Percentiles rank a stretch among this genome's conserved stretches.
Evolutionary conservation across 805 yeast genomes (phyloP).

Genomic region (Wickerhamomyces alni): DNA sequence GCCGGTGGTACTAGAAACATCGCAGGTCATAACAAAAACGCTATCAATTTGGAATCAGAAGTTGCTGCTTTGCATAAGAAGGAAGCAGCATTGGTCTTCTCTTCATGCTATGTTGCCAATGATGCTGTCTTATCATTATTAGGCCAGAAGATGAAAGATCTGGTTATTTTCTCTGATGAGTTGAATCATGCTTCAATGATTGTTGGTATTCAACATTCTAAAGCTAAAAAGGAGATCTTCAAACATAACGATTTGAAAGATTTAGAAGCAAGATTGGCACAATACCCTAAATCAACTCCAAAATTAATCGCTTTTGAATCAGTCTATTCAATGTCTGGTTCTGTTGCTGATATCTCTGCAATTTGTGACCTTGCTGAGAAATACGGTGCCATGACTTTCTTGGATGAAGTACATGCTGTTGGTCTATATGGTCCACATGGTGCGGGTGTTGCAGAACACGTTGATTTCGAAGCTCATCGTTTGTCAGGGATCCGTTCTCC

Average conservation of each 20-base stretch:
- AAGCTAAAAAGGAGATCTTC: slow-evolving; percentile 82
- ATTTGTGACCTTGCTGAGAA: slow-evolving; percentile 96
- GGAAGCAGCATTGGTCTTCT: slow-evolving; percentile 90
- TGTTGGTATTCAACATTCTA: slow-evolving; percentile 87
- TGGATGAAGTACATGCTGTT: slow-evolving; percentile 98
- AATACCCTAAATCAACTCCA: slow-evolving; percentile 82
- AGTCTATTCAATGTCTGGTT: slow-evolving; percentile 98
- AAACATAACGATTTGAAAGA: slow-evolving; percentile 86
- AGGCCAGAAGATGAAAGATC: slow-evolving; percentile 84
- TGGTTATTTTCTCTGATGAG: slow-evolving; percentile 90
- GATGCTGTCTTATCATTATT: slow-evolving; percentile 89
- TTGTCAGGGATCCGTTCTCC: slow-evolving; percentile 55
- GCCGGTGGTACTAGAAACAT: slow-evolving; percentile 99
- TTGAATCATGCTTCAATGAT: slow-evolving; percentile 98
- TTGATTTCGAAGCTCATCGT: slow-evolving; percentile 81
- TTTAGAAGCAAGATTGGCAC: slow-evolving; percentile 70
- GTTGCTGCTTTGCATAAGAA: slow-evolving; percentile 88
- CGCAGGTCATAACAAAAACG: slow-evolving; percentile 93
- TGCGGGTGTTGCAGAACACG: slow-evolving; percentile 98
- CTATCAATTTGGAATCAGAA: slow-evolving; percentile 82
- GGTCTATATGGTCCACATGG: slow-evolving; percentile 99
- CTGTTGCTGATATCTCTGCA: slow-evolving; percentile 86
- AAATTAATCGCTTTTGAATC: slow-evolving; percentile 96
- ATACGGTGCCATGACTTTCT: slow-evolving; percentile 93
- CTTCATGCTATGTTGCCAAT: slow-evolving; percentile 95